phyloP scores from a whole-genome alignment of 2,329 filamentous ascomycete genomes.

The Ascochyta fabae region DNA sequence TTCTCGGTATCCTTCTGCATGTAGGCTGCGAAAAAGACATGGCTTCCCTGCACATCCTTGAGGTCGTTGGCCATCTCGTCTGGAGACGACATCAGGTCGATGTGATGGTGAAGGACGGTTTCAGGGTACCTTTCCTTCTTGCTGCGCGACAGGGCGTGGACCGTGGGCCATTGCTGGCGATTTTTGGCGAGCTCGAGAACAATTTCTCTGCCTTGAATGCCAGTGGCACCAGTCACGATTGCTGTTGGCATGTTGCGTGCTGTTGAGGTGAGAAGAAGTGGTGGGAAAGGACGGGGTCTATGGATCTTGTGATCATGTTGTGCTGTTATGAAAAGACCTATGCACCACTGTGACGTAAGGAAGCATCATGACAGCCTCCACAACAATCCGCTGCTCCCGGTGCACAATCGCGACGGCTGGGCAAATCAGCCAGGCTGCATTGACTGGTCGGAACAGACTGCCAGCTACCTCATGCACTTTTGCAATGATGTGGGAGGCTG shows the following conservation, averaged over 20 bases:
- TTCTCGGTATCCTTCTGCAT: constrained; percentile 47
- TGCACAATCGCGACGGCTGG: not conserved
- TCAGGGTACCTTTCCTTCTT: constrained; percentile 47
- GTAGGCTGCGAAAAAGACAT: constrained; percentile 55
- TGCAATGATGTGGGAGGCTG: too few relatives aligned
- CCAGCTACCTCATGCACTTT: too few relatives aligned
- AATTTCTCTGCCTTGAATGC: constrained; percentile 52
- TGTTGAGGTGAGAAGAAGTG: not conserved
- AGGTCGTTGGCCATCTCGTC: constrained; percentile 50
- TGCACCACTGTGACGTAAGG: constrained; percentile 16
- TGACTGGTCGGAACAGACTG: too few relatives aligned
- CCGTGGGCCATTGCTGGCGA: constrained; percentile 44
- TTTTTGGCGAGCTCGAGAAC: constrained; percentile 48
- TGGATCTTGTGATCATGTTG: not conserved
- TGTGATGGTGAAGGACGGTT: constrained; percentile 48
- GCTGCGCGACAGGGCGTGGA: constrained; percentile 52
- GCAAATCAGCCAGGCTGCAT: too few relatives aligned
- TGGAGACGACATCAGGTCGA: constrained; percentile 48
- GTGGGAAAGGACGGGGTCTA: not conserved
- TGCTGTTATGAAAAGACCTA: not conserved
- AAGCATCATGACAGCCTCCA: constrained; percentile 2
- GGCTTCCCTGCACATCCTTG: constrained; percentile 46
- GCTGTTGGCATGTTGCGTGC: constrained; percentile 36
- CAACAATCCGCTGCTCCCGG: not conserved
- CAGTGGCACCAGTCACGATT: constrained; percentile 43